Base-by-base conservation (phyloP, 352 stramenopile genomes). In the Pythium oligandrum region DNA sequence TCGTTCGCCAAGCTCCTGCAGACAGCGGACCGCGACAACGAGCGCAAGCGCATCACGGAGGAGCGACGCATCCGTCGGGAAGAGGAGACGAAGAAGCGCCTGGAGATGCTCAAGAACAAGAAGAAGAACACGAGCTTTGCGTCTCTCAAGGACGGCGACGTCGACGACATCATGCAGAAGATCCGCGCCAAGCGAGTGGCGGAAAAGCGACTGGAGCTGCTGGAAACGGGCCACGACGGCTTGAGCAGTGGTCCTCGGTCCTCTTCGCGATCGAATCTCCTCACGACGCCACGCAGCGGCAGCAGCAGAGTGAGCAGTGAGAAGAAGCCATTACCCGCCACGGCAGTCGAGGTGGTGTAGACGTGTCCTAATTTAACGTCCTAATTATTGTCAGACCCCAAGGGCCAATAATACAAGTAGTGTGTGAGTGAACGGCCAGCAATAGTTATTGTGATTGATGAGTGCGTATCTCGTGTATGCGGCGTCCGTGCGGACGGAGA, bases 1-100 rank as follows among this genome's bases (percentile, higher is more conserved):
- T 91, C 80, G 51, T 91, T 91, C 56, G 78, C 78, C 4, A 90
- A 93, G 64, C 64, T 91, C 26, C 59, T 93, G 40, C 80, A 91
- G 65, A 78, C 78, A 0, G 83, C 83, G 0, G 83, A 90, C 53
- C 83, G 80, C 12, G 83, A 93, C 54, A 93, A 93, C 35, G 83
- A 93, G 55, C 83, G 83, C 45, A 90, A 90, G 53, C 83, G 80
- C 11, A 88, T 91, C 55, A 75, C 83, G 3, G 83, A 93, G 53
- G 80, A 91, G 63, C 77, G 80, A 7, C 78, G 73, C 32, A 63
- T 91, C 37, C 83, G 80, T 30, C 77, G 80, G 5, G 80, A 91
- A 50, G 83, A 85, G 47, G 80, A 91, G 50, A 89, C 80, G 1
- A 84, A 86, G 55, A 90, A 90, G 57, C 80, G 83, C 8, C 65